Percentiles rank a stretch among this genome's conserved stretches.
These are phyloP conservation scores for Aureococcus anophagefferens DNA, from an alignment of 108 stramenopile species.

Conservation along the genomic window DNA sequence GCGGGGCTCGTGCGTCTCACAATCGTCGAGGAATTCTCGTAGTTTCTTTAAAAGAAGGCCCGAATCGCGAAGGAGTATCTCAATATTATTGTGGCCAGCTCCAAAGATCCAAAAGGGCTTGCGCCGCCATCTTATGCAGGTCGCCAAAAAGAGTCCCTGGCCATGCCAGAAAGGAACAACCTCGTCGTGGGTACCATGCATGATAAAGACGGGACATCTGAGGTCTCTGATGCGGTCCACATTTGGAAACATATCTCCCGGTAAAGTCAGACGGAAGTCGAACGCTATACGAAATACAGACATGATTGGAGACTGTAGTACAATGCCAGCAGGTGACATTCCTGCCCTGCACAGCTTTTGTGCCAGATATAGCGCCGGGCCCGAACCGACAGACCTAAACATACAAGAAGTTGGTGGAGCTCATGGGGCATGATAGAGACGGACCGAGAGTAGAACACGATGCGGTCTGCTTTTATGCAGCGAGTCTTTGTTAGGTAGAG, in stretches of 20 bases:
- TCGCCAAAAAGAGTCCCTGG: slow-evolving; percentile 74
- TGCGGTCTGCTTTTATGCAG: slow-evolving; percentile 65
- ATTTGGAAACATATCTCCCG: slow-evolving; percentile 85
- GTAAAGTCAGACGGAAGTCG: slow-evolving; percentile 74
- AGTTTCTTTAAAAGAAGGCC: slow-evolving; percentile 66
- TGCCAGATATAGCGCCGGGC: slow-evolving; percentile 88
- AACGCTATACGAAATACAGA: slow-evolving; percentile 78
- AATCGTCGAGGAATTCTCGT: not conserved
- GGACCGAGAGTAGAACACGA: slow-evolving; percentile 76
- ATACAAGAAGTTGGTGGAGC: no score
- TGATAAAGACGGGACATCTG: slow-evolving; percentile 80
- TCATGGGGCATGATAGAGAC: no score
- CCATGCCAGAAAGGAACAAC: slow-evolving; percentile 90
- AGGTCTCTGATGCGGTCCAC: slow-evolving; percentile 70
- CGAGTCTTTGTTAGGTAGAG: slow-evolving; percentile 66
- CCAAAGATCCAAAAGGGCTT: slow-evolving; percentile 85
- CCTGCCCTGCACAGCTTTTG: slow-evolving; percentile 65
- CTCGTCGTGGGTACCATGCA: slow-evolving; percentile 87
- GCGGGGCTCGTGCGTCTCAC: no score
- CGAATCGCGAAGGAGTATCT: slow-evolving; percentile 66
- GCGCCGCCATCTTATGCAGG: slow-evolving; percentile 69
- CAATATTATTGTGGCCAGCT: slow-evolving; percentile 85
- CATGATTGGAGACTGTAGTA: slow-evolving; percentile 66
- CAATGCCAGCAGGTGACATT: slow-evolving; percentile 65
- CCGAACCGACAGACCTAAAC: no score